Conservation (phyloP, 352 stramenopile genomes). For the Globisporangium heterothallicum region DNA sequence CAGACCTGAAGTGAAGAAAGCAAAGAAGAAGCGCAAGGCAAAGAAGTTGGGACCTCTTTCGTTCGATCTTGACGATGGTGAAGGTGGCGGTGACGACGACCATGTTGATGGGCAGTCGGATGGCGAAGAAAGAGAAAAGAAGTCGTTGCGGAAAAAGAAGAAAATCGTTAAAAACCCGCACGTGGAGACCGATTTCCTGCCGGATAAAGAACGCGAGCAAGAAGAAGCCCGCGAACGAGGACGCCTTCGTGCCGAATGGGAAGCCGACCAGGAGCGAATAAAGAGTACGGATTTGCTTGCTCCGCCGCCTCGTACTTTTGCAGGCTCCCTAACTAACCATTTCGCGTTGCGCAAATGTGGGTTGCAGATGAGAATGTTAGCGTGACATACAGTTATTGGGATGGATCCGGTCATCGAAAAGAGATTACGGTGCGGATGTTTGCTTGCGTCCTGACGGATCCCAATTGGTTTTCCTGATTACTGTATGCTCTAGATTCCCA, state of each 20-base stretch:
- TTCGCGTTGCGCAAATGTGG: not conserved
- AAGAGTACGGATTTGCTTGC: constrained; percentile 64
- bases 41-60: constrained; percentile 75
- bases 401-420: constrained; percentile 94
- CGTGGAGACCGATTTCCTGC: constrained; percentile 94
- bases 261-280: constrained; percentile 89
- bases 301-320: no score
- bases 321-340: no score
- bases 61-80: constrained; percentile 80
- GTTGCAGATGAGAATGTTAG: constrained; percentile 87
- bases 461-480: not conserved
- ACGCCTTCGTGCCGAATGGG: constrained; percentile 89
- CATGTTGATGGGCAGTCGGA: constrained; percentile 3
- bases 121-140: constrained; percentile 4
- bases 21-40: constrained; percentile 74
- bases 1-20: constrained; percentile 41
- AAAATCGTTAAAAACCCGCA: constrained; percentile 91
- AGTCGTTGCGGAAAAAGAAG: constrained; percentile 31
- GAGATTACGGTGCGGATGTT: constrained; percentile 85
- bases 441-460: no score
- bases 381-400: constrained; percentile 98
- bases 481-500: constrained; percentile 49
- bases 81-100: constrained; percentile 26
- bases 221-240: constrained; percentile 72
- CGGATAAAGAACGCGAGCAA: constrained; percentile 90